Evolutionary conservation across 1,284 basidiomycete species (phyloP), one percentile per base, ranked within the genome.

Genomic region (Malassezia japonica): DNA sequence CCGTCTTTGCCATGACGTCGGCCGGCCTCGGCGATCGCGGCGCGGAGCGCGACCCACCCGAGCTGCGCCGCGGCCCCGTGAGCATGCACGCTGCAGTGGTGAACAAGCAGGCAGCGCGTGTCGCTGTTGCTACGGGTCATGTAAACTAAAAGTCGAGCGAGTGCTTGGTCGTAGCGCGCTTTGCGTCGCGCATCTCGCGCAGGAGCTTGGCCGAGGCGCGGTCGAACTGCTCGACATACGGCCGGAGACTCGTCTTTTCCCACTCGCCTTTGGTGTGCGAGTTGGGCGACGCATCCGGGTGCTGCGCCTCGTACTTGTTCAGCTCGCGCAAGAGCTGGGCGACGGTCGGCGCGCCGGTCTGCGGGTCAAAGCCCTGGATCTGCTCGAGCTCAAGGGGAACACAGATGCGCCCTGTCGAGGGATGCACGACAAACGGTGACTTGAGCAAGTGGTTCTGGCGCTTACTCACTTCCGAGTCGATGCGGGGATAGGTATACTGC

Each of bases 381-480:
- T 76, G 74, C 28, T 75, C 76, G 1, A 88, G 85, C 65, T 94
- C 84, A 25, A 98, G 78, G 1, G 94, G 94, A 0, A 98, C 87
- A 74, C 92, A 99, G 9, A 99, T 82, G 34, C 90, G 82, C 1
- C 91, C 91, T 1, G 94, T 98, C 56, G 88, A 88, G 0, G 94
- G 92, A 74, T 99, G 92, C 0, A 98, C 79, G 70, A 90, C 94
- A 75, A 99, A 98, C 0, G 94, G 94, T 23, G 88, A 84, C 75
- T 99, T 99, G 56, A 99, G 82, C 77, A 99, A 80, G 76, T 99
- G 94, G 76, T 98, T 98, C 50, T 90, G 80, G 67, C 92, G 88
- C 70, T 96, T 94, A 1, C 90, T 91, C 13, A 99, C 92, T 74
- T 98, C 92, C 6, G 87, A 84, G 74, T 99, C 92, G 56, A 99